phyloP scores from a whole-genome alignment of 1,284 basidiomycete genomes.

The Ustilago sp. region DNA sequence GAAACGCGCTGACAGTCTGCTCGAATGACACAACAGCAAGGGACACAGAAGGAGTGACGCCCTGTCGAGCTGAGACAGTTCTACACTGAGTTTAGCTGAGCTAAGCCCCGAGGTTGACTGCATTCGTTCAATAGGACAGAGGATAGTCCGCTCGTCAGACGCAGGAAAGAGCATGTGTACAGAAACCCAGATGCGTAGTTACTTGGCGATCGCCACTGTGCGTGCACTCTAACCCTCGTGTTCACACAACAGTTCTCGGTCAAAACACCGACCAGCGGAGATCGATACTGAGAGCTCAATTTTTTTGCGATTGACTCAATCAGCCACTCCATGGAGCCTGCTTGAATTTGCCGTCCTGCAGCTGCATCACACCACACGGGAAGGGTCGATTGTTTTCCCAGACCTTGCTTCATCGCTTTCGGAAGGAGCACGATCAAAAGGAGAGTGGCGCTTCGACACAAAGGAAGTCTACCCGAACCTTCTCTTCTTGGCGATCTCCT shows the following conservation, averaged over 20 bases:
- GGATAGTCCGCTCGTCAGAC: slow-evolving; percentile 8
- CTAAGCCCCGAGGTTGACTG: neutral
- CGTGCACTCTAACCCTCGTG: neutral
- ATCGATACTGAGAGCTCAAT: neutral
- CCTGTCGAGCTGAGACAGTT: neutral
- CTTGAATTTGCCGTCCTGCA: neutral
- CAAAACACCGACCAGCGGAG: slow-evolving; percentile 20
- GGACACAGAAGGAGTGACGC: neutral
- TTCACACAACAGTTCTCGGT: neutral
- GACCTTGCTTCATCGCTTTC: neutral
- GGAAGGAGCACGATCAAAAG: neutral
- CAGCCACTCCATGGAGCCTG: neutral
- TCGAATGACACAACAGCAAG: neutral
- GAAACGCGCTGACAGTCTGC: neutral
- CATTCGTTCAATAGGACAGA: neutral
- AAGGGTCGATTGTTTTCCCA: neutral
- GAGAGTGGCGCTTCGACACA: neutral
- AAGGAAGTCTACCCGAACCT: neutral
- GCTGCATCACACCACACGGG: neutral
- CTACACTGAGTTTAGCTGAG: slow-evolving; percentile 2
- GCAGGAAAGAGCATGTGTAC: slow-evolving; percentile 11
- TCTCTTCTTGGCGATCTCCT: slow-evolving; percentile 2
- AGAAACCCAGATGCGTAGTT: neutral
- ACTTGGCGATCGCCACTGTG: slow-evolving; percentile 2
- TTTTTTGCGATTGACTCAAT: neutral